phyloP scores from a whole-genome alignment of 441 rosid genomes.

The Brassica hybrid region DNA sequence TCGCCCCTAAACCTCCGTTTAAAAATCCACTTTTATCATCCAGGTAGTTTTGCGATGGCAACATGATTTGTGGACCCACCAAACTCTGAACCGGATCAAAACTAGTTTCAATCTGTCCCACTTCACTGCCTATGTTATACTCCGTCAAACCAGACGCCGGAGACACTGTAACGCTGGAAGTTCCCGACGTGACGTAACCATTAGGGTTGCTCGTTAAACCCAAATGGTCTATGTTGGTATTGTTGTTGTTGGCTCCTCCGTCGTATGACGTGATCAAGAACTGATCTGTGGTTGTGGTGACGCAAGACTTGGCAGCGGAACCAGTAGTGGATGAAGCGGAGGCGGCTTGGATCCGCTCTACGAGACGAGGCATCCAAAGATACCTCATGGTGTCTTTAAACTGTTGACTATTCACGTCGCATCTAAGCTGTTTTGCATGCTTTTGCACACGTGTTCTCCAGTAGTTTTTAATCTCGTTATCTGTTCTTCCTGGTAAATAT shows the following conservation, averaged over 20 bases:
- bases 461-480: constrained; percentile 92
- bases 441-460: constrained; percentile 99
- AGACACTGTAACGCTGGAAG: constrained; percentile 63
- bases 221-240: constrained; percentile 40
- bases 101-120: neutral
- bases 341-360: constrained; percentile 85
- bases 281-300: constrained; percentile 24
- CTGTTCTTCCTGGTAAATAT: constrained; percentile 91
- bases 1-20: constrained; percentile 34
- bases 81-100: constrained; percentile 7
- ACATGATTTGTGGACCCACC: constrained; percentile 24
- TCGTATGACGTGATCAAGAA: neutral
- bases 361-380: constrained; percentile 92
- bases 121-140: constrained; percentile 25
- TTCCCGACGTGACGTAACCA: constrained; percentile 38
- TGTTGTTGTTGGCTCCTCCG: constrained; percentile 6
- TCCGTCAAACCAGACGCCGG: constrained; percentile 62
- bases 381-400: constrained; percentile 88
- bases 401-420: constrained; percentile 95
- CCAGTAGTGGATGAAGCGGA: constrained; percentile 31
- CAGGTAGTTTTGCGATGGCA: constrained; percentile 46
- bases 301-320: constrained; percentile 32
- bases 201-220: constrained; percentile 29
- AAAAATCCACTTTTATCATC: constrained; percentile 47
- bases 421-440: constrained; percentile 94